These are phyloP conservation scores for Trichophyton schoenleinii DNA, from an alignment of 2,329 filamentous ascomycete species.

Conservation along the genomic window DNA sequence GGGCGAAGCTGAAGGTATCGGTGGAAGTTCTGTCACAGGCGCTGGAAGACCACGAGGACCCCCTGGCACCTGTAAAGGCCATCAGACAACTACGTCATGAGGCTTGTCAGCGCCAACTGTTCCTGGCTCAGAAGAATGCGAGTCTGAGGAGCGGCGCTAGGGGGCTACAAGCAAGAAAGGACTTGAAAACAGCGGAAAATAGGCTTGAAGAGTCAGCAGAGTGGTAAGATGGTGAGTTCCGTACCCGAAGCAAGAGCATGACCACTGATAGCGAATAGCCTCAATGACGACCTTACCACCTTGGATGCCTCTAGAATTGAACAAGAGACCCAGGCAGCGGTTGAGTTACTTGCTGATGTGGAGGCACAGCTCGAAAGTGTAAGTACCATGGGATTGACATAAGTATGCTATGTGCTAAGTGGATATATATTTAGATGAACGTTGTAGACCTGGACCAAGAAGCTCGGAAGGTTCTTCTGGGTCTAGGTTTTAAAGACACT, in stretches of 20 bases:
- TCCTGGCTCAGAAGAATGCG: slow-evolving; percentile 60
- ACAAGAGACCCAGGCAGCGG: slow-evolving; percentile 55
- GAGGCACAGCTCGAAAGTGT: slow-evolving; percentile 56
- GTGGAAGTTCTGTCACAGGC: slow-evolving; percentile 44
- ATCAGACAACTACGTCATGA: slow-evolving; percentile 52
- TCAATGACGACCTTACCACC: slow-evolving; percentile 43
- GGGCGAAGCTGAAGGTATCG: not conserved
- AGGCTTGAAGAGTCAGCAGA: slow-evolving; percentile 46
- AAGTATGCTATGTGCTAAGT: too few species aligned
- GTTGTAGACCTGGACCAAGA: slow-evolving; percentile 52
- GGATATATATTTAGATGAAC: slow-evolving; percentile 30
- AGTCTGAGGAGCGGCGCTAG: slow-evolving; percentile 60
- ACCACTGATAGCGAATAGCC: slow-evolving; percentile 13
- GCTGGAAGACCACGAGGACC: slow-evolving; percentile 44
- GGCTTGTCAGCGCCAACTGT: slow-evolving; percentile 50
- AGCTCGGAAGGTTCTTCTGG: slow-evolving; percentile 53
- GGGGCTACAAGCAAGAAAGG: slow-evolving; percentile 65
- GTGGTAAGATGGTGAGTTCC: slow-evolving; percentile 29
- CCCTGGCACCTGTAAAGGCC: slow-evolving; percentile 46
- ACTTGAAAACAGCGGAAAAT: slow-evolving; percentile 56
- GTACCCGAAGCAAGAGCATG: not conserved
- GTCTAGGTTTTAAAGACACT: slow-evolving; percentile 57
- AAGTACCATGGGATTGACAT: slow-evolving; percentile 4
- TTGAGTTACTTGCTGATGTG: slow-evolving; percentile 56
- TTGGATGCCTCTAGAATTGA: slow-evolving; percentile 47